Evolutionary conservation across 2,329 filamentous ascomycete genomes (phyloP), one percentile per base, ranked within the genome.

Genomic region (Xylariales sp.): DNA sequence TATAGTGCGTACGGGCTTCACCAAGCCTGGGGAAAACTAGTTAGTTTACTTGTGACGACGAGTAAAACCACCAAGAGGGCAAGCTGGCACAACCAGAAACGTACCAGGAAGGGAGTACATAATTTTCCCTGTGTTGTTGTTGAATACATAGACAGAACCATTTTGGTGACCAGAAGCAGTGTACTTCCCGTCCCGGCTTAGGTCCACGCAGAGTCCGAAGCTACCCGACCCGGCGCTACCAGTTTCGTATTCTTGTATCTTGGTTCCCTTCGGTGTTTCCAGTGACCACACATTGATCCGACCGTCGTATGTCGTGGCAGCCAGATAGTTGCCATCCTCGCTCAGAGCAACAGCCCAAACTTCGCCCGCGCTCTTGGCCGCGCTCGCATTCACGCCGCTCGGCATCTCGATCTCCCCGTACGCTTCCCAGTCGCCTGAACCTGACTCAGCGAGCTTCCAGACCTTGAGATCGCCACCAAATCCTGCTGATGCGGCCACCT

Each of bases 81-180:
- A 20, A 20, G 8, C 2, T 5, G 19, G 28, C 16, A 17, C 7
- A 18, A 10, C 14, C 5, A 13, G 10, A n/a, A 4, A 53, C 72
- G 44, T 66, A 86, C 86, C 83, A 38, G 88, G 83, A 17, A 98
- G 70, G 6, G 88, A 93, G 62, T 95, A 91, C 11, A 87, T 72
- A 51, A 98, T 78, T 38, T 88, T 79, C 4, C 88, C 87, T 1
- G 85, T 88, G 50, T 89, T 83, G 54, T 95, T 97, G 68, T 89
- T 90, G 72, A 97, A 98, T 44, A 98, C 81, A 65, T 96, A 96
- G 45, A 97, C 78, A 11, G 81, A 83, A 13, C 93, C 93, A 53
- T 86, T 95, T 59, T 95, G 86, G 63, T 98, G 91, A 0, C 93
- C 93, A 37, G 85, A 94, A 4, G 90, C 91, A 20, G 90, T 94